Evolutionary conservation across 208 protist genomes (phyloP).

Genomic region (Leishmania major): DNA sequence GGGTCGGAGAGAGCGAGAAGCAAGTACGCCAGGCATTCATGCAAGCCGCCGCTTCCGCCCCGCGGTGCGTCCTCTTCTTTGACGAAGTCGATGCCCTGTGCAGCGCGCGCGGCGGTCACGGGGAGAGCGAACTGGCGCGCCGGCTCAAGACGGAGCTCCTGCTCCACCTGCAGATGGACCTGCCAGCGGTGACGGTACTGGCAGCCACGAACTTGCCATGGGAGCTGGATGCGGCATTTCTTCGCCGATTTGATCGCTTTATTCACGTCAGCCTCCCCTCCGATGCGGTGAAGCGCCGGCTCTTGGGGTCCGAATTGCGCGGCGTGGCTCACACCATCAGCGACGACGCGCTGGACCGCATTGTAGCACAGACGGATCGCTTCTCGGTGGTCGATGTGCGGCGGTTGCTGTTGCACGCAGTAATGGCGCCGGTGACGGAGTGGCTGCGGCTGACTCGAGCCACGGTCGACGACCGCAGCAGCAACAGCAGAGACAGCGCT

Average conservation of each 20-base stretch:
- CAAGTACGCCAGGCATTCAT: constrained; percentile 95
- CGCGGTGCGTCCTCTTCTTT: constrained; percentile 91
- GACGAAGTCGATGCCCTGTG: constrained; percentile 95
- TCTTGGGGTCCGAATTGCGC: constrained; percentile 42
- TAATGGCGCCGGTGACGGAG: constrained; percentile 93
- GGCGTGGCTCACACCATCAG: constrained; percentile 45
- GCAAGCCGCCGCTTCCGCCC: constrained; percentile 37
- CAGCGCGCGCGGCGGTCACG: constrained; percentile 57
- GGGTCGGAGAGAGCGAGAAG: constrained; percentile 97
- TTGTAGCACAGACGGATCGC: constrained; percentile 58
- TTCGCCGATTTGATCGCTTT: constrained; percentile 88
- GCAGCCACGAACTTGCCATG: constrained; percentile 94
- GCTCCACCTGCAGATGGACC: constrained; percentile 88
- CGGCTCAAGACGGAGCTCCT: constrained; percentile 99
- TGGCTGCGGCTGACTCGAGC: constrained; percentile 49
- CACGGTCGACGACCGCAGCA: constrained; percentile 39
- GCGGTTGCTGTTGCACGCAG: constrained; percentile 87
- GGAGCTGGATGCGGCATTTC: constrained; percentile 89
- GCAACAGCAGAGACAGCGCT: not conserved
- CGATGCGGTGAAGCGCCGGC: constrained; percentile 23
- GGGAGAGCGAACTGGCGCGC: constrained; percentile 89
- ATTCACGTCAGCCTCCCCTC: constrained; percentile 87
- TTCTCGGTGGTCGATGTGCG: constrained; percentile 95
- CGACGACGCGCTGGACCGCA: constrained; percentile 35
- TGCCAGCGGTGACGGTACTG: constrained; percentile 70